These are phyloP conservation scores for Paracoccidioides brasiliensis DNA, from an alignment of 2,329 filamentous ascomycete genomes.

Conservation along the genomic window DNA sequence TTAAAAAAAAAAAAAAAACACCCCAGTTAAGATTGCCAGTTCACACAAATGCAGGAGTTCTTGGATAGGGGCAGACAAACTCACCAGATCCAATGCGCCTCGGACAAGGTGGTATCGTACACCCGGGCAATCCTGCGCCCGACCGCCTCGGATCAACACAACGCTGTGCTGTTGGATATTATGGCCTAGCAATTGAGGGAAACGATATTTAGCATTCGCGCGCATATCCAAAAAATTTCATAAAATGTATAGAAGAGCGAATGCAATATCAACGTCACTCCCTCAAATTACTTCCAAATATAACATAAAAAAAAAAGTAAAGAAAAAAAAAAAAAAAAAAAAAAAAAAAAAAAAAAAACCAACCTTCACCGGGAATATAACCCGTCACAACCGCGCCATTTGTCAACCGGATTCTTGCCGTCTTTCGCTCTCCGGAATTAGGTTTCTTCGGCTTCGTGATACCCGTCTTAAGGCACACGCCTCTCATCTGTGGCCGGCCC, in stretches of 20 bases:
- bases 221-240: background rate
- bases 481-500: slow-evolving; percentile 72
- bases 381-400: slow-evolving; percentile 78
- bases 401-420: slow-evolving; percentile 77
- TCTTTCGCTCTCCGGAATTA: slow-evolving; percentile 94
- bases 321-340: too few relatives aligned
- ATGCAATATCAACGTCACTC: background rate
- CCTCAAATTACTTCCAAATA: background rate
- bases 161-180: slow-evolving; percentile 99
- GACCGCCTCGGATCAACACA: slow-evolving; percentile 83
- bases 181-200: slow-evolving; percentile 45
- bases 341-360: too few relatives aligned
- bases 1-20: slow-evolving; percentile 3
- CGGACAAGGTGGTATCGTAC: slow-evolving; percentile 90
- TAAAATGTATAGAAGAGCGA: background rate
- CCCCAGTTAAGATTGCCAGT: too few relatives aligned
- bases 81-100: slow-evolving; percentile 82
- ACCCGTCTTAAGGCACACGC: slow-evolving; percentile 88
- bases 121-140: slow-evolving; percentile 94
- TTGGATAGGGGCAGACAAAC: slow-evolving; percentile 24
- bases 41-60: too few relatives aligned
- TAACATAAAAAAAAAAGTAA: background rate
- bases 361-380: slow-evolving; percentile 89
- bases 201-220: background rate
- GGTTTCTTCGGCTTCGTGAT: slow-evolving; percentile 96